A percentile compares a stretch with the other conserved stretches of the same genome.
Evolutionary conservation across 169 alveolate genomes (phyloP).

Genomic region (Eimeria maxima): DNA sequence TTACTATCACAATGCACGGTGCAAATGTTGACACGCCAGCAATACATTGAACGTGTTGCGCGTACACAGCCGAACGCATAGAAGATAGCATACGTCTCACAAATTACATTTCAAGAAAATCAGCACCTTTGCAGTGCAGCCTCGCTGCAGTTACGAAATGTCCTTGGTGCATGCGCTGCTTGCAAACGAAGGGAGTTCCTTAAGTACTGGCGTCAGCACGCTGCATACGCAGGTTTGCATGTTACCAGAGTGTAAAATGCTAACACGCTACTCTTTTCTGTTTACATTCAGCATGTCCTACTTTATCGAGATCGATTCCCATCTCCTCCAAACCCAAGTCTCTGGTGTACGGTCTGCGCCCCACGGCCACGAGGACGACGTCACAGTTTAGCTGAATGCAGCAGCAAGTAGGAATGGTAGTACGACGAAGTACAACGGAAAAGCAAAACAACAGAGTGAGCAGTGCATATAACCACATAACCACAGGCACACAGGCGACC

Average conservation of each 20-base stretch:
- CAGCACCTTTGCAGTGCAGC: neutral
- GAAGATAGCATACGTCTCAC: neutral
- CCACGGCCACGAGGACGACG: slow-evolving; percentile 97
- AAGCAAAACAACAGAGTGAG: neutral
- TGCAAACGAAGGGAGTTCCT: neutral
- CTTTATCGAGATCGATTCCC: slow-evolving; percentile 93
- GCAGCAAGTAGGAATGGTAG: neutral
- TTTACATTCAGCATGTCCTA: slow-evolving; percentile 50
- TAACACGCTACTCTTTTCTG: too few relatives aligned
- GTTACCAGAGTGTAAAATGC: too few relatives aligned
- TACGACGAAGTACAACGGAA: too few relatives aligned
- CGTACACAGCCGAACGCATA: neutral
- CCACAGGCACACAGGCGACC: neutral
- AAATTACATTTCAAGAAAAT: too few relatives aligned
- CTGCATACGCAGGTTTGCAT: too few relatives aligned
- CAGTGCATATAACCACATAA: neutral
- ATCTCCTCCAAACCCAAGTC: slow-evolving; percentile 95
- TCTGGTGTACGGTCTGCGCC: slow-evolving; percentile 97
- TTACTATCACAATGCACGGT: neutral
- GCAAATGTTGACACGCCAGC: too few relatives aligned
- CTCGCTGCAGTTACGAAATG: neutral
- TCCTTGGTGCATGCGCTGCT: neutral
- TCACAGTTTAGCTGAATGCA: slow-evolving; percentile 79
- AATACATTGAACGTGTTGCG: too few relatives aligned
- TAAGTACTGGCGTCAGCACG: too few relatives aligned